phyloP scores from a whole-genome alignment of 441 rosid genomes.

The Corymbia calophylla region DNA sequence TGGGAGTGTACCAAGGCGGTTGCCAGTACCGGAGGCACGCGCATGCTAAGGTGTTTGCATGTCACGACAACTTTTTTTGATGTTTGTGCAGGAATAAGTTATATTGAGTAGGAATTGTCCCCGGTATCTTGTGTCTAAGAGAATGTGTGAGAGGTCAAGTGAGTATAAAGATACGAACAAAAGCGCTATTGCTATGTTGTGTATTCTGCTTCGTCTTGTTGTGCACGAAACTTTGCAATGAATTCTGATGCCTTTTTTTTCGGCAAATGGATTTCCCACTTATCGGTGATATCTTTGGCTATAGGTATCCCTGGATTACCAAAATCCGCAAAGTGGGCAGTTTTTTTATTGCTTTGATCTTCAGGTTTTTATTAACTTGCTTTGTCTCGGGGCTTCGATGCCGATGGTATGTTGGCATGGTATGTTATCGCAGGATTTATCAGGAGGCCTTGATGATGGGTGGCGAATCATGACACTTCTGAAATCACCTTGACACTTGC shows the following conservation, averaged over 20 bases:
- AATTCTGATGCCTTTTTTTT: not conserved
- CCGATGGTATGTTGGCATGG: not conserved
- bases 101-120: not conserved
- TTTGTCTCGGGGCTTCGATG: not conserved
- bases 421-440: not conserved
- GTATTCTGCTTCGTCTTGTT: not conserved
- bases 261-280: not conserved
- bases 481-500: not conserved
- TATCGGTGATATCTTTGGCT: not conserved
- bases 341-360: not conserved
- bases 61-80: not conserved
- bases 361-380: not conserved
- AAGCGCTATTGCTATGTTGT: not conserved
- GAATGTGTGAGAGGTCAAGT: not conserved
- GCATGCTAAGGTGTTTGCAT: constrained; percentile 29
- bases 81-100: constrained; percentile 15
- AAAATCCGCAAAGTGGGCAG: not conserved
- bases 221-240: not conserved
- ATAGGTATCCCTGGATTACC: not conserved
- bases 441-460: not conserved
- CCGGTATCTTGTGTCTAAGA: constrained; percentile 1
- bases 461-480: not conserved
- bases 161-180: not conserved
- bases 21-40: constrained; percentile 37
- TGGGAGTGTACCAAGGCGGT: constrained; percentile 26